Conservation (phyloP, 2,329 filamentous ascomycete species). For the Xylariomycetidae sp. region DNA sequence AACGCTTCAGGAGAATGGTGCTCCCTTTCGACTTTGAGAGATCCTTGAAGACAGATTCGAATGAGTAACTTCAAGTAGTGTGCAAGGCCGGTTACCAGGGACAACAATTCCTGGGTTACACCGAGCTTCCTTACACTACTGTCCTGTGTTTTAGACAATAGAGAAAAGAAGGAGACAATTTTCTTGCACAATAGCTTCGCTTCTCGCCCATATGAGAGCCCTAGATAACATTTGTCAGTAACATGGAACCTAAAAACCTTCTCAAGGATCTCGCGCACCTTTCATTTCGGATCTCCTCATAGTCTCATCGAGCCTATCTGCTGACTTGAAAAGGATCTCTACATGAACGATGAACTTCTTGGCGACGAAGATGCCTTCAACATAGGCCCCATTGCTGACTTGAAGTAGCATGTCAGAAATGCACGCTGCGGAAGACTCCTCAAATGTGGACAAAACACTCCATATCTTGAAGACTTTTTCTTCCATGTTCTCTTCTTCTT, state of each 20-base stretch:
- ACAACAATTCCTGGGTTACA: slow-evolving; percentile 97
- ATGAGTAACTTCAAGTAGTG: slow-evolving; percentile 98
- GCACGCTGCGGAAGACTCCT: slow-evolving; percentile 95
- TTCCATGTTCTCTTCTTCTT: slow-evolving; percentile 90
- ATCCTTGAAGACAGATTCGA: slow-evolving; percentile 90
- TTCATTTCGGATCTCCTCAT: slow-evolving; percentile 68
- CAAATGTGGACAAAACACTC: slow-evolving; percentile 95
- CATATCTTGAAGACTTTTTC: slow-evolving; percentile 97
- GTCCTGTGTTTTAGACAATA: slow-evolving; percentile 92
- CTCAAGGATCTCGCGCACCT: too few species aligned
- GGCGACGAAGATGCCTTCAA: slow-evolving; percentile 90
- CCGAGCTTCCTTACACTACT: slow-evolving; percentile 85
- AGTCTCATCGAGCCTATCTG: slow-evolving; percentile 75
- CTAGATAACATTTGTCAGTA: too few species aligned
- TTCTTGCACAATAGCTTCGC: slow-evolving; percentile 99
- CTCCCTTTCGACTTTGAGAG: slow-evolving; percentile 86
- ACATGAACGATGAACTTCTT: slow-evolving; percentile 96
- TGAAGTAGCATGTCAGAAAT: slow-evolving; percentile 99
- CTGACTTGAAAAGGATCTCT: slow-evolving; percentile 84
- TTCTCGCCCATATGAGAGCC: slow-evolving; percentile 86
- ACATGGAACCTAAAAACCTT: too few species aligned
- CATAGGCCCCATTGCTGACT: slow-evolving; percentile 94
- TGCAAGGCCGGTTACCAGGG: slow-evolving; percentile 88
- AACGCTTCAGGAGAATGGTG: slow-evolving; percentile 69
- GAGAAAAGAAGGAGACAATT: slow-evolving; percentile 94